Conservation (phyloP, 495 filamentous ascomycete species). For the Chaetomidium leptoderma region DNA sequence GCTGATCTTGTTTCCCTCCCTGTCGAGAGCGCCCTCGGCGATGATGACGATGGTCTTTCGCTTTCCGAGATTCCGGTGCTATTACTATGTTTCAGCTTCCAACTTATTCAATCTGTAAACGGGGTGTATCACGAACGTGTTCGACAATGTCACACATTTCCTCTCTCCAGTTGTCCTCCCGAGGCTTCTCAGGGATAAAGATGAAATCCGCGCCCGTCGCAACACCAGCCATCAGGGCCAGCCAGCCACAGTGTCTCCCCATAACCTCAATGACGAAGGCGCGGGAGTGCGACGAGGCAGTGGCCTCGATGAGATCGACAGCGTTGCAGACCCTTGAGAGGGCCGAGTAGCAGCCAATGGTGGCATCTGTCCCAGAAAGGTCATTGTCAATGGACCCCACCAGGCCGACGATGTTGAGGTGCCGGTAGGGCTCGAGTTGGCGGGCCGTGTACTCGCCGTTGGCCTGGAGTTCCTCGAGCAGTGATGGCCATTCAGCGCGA, state of each 20-base stretch:
- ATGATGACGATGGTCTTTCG: conserved; percentile 97
- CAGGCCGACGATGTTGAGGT: conserved; percentile 91
- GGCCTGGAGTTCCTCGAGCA: conserved; percentile 76
- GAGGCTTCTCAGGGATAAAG: conserved; percentile 94
- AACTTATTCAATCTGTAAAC: background rate
- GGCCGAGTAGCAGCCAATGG: conserved; percentile 95
- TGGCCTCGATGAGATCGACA: conserved; percentile 95
- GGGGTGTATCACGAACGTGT: conserved; percentile 51
- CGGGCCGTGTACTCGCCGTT: conserved; percentile 62
- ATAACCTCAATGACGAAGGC: conserved; percentile 99
- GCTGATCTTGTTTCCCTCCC: conserved; percentile 76
- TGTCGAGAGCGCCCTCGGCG: conserved; percentile 90
- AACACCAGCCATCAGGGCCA: conserved; percentile 94
- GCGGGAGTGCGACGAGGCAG: conserved; percentile 91
- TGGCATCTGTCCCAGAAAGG: conserved; percentile 93
- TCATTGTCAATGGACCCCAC: conserved; percentile 99
- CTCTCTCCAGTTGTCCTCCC: conserved; percentile 77
- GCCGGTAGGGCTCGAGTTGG: conserved; percentile 65
- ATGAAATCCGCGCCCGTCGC: conserved; percentile 95
- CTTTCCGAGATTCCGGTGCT: conserved; percentile 91
- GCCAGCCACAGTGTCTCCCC: conserved; percentile 98
- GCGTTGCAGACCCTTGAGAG: conserved; percentile 87
- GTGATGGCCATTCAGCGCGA: conserved; percentile 80
- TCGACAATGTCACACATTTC: conserved; percentile 81
- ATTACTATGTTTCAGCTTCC: conserved; percentile 9